Base-by-base conservation (phyloP, 176 grass and related monocot species). In the Alloteropsis semialata region DNA sequence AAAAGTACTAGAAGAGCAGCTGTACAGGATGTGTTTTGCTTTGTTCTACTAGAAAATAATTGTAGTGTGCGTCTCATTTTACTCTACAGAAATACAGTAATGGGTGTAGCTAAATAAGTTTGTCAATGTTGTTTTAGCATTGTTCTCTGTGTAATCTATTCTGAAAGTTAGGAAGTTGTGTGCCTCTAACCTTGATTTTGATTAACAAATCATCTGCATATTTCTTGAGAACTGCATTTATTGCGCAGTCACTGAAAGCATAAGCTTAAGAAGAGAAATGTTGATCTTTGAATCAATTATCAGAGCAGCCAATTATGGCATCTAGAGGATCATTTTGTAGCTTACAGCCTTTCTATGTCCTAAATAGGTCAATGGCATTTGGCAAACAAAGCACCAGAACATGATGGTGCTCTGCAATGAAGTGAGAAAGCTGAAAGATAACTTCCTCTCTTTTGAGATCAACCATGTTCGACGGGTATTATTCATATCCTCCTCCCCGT, bases 381-480 rank as follows among this genome's bases (percentile, higher is more conserved):
- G 90, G 90, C 86, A 92, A 86, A 62, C 51, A 3, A 92, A 88
- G 74, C 46, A 92, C 44, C 79, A 76, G 62, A 84, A 81, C 29
- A 89, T 92, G 84, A 80, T 80, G 32, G 79, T 87, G 57, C 84
- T 92, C 11, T 92, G 90, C 75, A 89, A 89, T 50, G 87, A 92
- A 84, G 90, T 81, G 32, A 89, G 72, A 43, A 69, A 61, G 42
- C 84, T 92, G n/a, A 82, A 86, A 84, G 76, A 77, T 1, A 89
- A 83, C 45, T 89, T 92, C 25, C 5, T 84, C 34, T 71, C 79
- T 30, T 92, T 92, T 71, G 79, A 92, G 56, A 89, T 92, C 45
- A 83, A 25, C 71, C 87, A 92, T 29, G 69, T 92, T 33, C 84
- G 36, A 78, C 76, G 84, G 87, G 90, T 92, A 89, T 32, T 74